Evolutionary conservation across 2,329 filamentous ascomycete species (phyloP), one percentile per base, ranked within the genome.

Genomic region (Verticillium tricorpus): DNA sequence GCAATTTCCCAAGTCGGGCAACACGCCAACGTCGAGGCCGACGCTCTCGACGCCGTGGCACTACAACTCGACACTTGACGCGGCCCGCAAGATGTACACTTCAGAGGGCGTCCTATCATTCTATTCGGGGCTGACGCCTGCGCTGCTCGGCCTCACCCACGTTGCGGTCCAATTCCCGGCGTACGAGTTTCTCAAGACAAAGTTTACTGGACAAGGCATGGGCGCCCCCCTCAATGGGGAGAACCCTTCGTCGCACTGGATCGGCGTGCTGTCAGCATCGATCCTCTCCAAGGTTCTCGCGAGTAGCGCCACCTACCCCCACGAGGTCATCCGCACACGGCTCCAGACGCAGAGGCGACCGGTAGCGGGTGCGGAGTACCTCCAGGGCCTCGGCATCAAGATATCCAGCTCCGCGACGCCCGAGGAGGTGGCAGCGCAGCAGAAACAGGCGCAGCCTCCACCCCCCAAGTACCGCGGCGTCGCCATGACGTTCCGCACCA

Each of bases 151-250:
- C 7, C 83, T 99, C 59, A 92, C 93, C 0, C 95, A 99, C 72
- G 95, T 99, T 45, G 95, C 95, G 22, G 95, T 99, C 22, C 95
- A 99, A 73, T 98, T 99, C 68, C 95, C 95, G 0, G 86, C 95
- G 0, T 99, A 99, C 71, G 95, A 99, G 74, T 97, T 87, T 71
- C 84, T 99, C 72, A 97, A 96, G 78, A 91, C 87, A 70, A 87
- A 85, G 63, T 97, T 99, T 70, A 98, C 94, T 0, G 95, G 95
- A 1, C 84, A 91, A 63, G 89, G 90, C 60, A 96, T 97, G 85
- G 95, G 94, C 52, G 85, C 89, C 64, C 83, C 86, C 63, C 71
- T 73, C 5, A 78, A 79, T 37, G 78, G 81, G 31, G 81, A 85
- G 61, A 77, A 78, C 57, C 77, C 86, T 31, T 84, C 87, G 60